Base-by-base conservation (phyloP, 2,329 filamentous ascomycete species). In the Apiospora malaysiana region DNA sequence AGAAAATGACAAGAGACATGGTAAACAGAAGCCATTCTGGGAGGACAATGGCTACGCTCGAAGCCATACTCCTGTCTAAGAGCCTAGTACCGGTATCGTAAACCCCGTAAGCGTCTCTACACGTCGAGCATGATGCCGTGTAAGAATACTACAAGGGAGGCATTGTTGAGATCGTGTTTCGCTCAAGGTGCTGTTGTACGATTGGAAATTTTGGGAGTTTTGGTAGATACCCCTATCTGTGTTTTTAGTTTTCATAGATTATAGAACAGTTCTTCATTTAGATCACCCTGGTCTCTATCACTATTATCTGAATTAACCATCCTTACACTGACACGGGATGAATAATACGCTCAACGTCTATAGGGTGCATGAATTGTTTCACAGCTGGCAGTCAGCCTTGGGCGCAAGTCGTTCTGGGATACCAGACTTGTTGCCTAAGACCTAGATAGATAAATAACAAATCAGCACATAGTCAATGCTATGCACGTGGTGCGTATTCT, bases 1-100 rank as follows among this genome's bases (percentile, higher is more conserved):
- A n/a, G 32, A 73, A 27, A 73, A 68, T 66, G 74, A 74, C 37
- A 70, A 51, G 23, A 74, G 32, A 4, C 27, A 40, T 2, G 46
- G 75, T 25, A 76, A 76, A 73, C 8, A 63, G 32, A 70, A 74
- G 71, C 56, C 56, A 5, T 70, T 70, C 7, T 68, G 67, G 67
- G 67, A 68, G 12, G 32, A 68, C 16, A 68, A 68, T 16, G 67
- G 67, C 23, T 56, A 68, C 32, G 21, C 27, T 32, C 46, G 56
- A 32, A 63, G 56, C 32, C 8, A 63, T 2, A 21, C 8, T 14
- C 18, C 56, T 2, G 32, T 63, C 4, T 63, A 40, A 14, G 10
- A 63, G 32, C 8, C 16, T 18, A n/a, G 27, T 1, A 12, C 3
- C 21, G 37, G 27, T 5, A 12, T 37, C 27, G 27, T 59, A 7